Evolutionary conservation across 192 early-diverging fungal genomes (phyloP).

Genomic region (Dimargaris xerosporica): DNA sequence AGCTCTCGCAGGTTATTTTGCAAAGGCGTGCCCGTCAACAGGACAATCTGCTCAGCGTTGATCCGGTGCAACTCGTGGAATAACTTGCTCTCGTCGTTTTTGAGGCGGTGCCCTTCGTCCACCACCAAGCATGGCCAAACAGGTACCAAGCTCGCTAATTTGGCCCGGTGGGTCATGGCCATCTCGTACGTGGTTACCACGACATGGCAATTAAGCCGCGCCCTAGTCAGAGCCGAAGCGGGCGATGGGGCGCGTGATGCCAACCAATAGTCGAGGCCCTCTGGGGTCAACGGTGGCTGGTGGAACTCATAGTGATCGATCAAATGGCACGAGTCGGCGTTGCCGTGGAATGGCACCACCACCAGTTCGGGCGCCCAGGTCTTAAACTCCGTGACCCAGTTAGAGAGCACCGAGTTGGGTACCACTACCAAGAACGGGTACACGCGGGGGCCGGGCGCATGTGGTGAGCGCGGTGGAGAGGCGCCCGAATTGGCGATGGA

Average conservation of each 20-base stretch:
- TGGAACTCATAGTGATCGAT: conserved; percentile 38
- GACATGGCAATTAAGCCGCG: conserved; percentile 48
- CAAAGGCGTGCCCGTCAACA: conserved; percentile 72
- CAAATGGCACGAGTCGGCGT: conserved; percentile 23
- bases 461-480: conserved; percentile 32
- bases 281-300: conserved; percentile 43
- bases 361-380: conserved; percentile 58
- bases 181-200: conserved; percentile 48
- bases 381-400: conserved; percentile 62
- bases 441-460: conserved; percentile 33
- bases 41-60: conserved; percentile 34
- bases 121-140: conserved; percentile 49
- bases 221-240: conserved; percentile 4
- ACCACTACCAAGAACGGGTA: conserved; percentile 63
- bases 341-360: conserved; percentile 48
- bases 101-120: conserved; percentile 67
- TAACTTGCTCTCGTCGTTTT: conserved; percentile 45
- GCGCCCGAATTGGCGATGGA: conserved; percentile 22
- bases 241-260: background rate
- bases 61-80: conserved; percentile 39
- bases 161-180: conserved; percentile 23
- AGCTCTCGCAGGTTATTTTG: conserved; percentile 89
- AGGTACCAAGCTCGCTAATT: conserved; percentile 30
- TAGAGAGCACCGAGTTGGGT: conserved; percentile 60
- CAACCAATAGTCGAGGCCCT: too few relatives aligned